Percentiles rank a stretch among this genome's conserved stretches.
These are phyloP conservation scores for Chaetoceros tenuissimus DNA, from an alignment of 108 stramenopile species.

Conservation along the genomic window DNA sequence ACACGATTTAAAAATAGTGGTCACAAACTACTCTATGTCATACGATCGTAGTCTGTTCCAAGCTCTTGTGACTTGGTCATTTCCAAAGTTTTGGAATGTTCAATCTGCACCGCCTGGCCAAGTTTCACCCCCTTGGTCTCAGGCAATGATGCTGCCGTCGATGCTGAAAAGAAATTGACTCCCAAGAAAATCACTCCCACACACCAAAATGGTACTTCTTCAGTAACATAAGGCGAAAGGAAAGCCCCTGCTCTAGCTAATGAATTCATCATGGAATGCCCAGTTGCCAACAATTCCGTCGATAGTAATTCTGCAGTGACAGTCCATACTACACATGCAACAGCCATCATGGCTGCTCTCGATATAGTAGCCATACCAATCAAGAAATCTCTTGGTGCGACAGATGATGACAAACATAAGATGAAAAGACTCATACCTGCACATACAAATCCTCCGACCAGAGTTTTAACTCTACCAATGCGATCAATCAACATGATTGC, in stretches of 20 bases:
- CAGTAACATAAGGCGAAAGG: not conserved
- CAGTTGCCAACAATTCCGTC: constrained; percentile 67
- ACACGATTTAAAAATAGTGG: too few relatives aligned
- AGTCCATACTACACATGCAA: constrained; percentile 31
- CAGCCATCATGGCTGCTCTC: not conserved
- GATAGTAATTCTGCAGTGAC: constrained; percentile 66
- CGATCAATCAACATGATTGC: constrained; percentile 50
- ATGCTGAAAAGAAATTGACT: not conserved
- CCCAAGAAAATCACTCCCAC: not conserved
- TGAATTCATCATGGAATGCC: constrained; percentile 31
- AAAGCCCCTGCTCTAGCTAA: not conserved
- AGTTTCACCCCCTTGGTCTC: not conserved
- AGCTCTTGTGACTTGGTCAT: too few relatives aligned
- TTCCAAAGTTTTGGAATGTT: not conserved
- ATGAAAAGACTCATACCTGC: not conserved
- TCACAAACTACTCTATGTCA: too few relatives aligned
- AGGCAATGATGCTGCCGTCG: not conserved
- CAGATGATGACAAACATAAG: not conserved
- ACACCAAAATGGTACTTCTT: not conserved
- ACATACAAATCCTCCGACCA: not conserved
- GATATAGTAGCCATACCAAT: not conserved
- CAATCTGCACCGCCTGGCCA: not conserved
- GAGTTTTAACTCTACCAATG: constrained; percentile 35
- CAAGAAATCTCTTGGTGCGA: not conserved
- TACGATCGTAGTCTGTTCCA: too few relatives aligned